A percentile compares a stretch with the other conserved stretches of the same genome.
Evolutionary conservation across 2,329 filamentous ascomycete genomes (phyloP).

Genomic region (Huntiella bhutanensis): DNA sequence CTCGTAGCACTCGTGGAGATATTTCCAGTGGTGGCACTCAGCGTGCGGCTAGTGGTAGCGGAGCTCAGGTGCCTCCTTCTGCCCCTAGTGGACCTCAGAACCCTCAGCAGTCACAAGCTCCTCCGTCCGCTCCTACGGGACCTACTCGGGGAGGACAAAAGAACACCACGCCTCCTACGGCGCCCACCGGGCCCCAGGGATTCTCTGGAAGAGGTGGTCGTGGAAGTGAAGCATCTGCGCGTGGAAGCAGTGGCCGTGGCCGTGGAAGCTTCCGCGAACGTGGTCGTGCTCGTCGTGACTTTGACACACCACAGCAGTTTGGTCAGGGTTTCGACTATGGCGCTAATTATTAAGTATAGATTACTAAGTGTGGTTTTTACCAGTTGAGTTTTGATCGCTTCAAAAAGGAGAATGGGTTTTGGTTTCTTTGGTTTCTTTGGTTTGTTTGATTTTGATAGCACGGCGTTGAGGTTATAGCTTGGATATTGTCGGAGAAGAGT

Average conservation of each 20-base stretch:
- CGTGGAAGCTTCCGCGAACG: slow-evolving; percentile 10
- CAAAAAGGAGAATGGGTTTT: not conserved
- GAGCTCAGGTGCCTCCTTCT: not conserved
- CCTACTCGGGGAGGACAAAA: slow-evolving; percentile 1
- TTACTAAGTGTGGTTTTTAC: not conserved
- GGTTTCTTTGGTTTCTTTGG: not conserved
- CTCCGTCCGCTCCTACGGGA: slow-evolving; percentile 3
- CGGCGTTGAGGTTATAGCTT: not conserved
- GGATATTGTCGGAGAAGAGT: not conserved
- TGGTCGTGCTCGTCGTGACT: slow-evolving; percentile 8
- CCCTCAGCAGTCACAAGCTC: not conserved
- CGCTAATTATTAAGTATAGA: slow-evolving; percentile 3
- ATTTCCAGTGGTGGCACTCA: not conserved
- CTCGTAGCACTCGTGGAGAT: slow-evolving; percentile 37
- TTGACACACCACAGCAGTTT: slow-evolving; percentile 11
- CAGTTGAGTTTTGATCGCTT: not conserved
- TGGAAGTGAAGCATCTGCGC: slow-evolving; percentile 2
- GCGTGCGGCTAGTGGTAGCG: not conserved
- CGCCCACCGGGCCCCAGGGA: slow-evolving; percentile 12
- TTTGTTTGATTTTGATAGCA: not conserved
- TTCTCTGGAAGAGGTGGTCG: not conserved
- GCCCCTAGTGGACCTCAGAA: slow-evolving; percentile 4
- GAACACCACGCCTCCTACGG: slow-evolving; percentile 1
- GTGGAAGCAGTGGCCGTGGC: slow-evolving; percentile 7
- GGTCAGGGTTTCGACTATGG: slow-evolving; percentile 11